These are phyloP conservation scores for Suhomyces taliae DNA, from an alignment of 1,139 yeast genomes.

Conservation along the genomic window DNA sequence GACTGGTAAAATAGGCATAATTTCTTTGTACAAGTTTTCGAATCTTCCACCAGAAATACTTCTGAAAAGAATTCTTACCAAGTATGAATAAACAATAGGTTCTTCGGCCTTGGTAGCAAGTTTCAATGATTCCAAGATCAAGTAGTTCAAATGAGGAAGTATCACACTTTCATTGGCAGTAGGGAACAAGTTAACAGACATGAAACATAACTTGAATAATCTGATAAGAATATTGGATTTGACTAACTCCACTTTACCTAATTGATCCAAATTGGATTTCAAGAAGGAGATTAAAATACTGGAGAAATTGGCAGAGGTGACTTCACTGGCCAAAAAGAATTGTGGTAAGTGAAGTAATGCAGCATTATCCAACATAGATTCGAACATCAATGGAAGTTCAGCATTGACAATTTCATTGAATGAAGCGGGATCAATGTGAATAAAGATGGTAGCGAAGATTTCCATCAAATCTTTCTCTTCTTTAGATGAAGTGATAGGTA, in stretches of 20 bases:
- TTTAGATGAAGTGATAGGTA: conserved; percentile 83
- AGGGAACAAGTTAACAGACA: conserved; percentile 94
- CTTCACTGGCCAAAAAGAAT: conserved; percentile 88
- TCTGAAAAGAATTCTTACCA: conserved; percentile 86
- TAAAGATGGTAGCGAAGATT: conserved; percentile 88
- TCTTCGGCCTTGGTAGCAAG: conserved; percentile 87
- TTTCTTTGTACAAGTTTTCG: conserved; percentile 87
- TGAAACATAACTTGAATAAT: conserved; percentile 85
- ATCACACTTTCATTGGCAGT: conserved; percentile 82
- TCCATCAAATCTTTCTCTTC: conserved; percentile 97
- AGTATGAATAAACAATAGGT: conserved; percentile 84
- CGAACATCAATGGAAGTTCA: conserved; percentile 76
- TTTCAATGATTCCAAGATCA: conserved; percentile 78
- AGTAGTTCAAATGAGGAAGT: conserved; percentile 79
- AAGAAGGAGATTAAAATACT: conserved; percentile 81
- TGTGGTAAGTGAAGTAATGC: conserved; percentile 91
- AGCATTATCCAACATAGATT: conserved; percentile 79
- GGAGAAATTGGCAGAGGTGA: conserved; percentile 89
- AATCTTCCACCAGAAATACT: conserved; percentile 96
- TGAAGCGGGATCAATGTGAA: conserved; percentile 92
- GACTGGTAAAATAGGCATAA: conserved; percentile 85
- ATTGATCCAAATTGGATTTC: conserved; percentile 67
- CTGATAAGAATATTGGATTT: conserved; percentile 82
- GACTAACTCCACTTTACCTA: conserved; percentile 78
- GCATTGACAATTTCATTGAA: conserved; percentile 88